Base-by-base conservation (phyloP, 164 flowering plant species). In the Umbellularia californica region DNA sequence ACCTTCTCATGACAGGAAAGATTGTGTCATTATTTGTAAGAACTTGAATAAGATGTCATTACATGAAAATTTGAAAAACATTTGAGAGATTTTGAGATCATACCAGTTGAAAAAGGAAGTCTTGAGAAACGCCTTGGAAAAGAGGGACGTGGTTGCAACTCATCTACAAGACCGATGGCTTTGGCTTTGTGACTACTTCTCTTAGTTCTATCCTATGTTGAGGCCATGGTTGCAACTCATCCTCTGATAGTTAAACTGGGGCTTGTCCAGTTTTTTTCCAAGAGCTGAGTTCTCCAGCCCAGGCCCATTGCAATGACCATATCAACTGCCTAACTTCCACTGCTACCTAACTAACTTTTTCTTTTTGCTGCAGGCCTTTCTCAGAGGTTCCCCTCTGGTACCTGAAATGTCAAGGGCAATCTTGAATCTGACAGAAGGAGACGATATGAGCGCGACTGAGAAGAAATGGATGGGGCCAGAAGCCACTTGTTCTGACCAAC, bases 101-200 rank as follows among this genome's bases (percentile, higher is more conserved):
- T 94, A 95, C 98, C 97, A 96, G 76, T 80, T n/a, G n/a, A n/a
- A n/a, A n/a, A n/a, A n/a, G n/a, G n/a, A n/a, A n/a, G n/a, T n/a
- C n/a, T n/a, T n/a, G 80, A 64, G 99, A 96, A 80, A 90, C 97
- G 35, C 95, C 97, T 76, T 84, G 88, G 68, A 96, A 94, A 64
- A 96, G 93, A 68, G 83, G 79, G 55, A 73, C 89, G 68, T 87
- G n/a, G n/a, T n/a, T n/a, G n/a, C n/a, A n/a, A n/a, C n/a, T n/a
- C 1, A 75, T 70, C 0, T 75, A 79, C 58, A 74, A 65, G 33
- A 81, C 81, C 0, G 82, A 23, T 1, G 85, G 85, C 10, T 76
- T 77, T 47, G 84, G 82, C n/a, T 83, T 81, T 78, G 86, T 83
- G 66, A 72, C 82, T 77, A 14, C 28, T 27, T 65, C 69, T 60